Evolutionary conservation across 306 rosid genomes (phyloP), one percentile per base, ranked within the genome.

Genomic region (Cotoneaster glaucophyllus): DNA sequence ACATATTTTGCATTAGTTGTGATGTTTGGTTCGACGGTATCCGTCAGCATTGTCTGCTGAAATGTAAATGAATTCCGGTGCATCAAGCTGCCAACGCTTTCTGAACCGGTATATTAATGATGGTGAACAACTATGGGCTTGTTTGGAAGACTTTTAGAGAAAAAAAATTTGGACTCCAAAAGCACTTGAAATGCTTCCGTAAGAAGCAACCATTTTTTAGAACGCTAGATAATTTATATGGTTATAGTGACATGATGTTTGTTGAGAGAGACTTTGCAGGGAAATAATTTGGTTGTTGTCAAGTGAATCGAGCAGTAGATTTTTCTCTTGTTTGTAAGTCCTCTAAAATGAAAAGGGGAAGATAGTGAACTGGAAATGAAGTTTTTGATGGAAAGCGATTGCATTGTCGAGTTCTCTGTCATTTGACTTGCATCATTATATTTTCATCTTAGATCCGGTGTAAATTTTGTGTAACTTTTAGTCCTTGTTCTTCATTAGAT

Each of bases 401-500:
- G 17, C 65, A 71, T 57, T 22, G 66, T 8, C 4, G 11, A 18
- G 9, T 34, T 24, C 43, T 59, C 12, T 15, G 44, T 11, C 26
- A 19, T 5, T 13, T 41, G 31, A 3, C 18, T 25, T 68, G n/a
- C 28, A 68, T 15, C 44, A 15, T 14, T 61, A 21, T 11, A 22
- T 34, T 41, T 61, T 70, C 22, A 8, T 15, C 56, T 26, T 61
- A 41, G 1, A 57, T 50, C 70, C 52, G 21, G 34, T 77, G 73
- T 83, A 4, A 26, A 74, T 78, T 57, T 64, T 74, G 37, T 74
- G 29, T 10, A 64, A 26, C 13, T 50, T 56, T 13, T 10, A 12
- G 69, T 61, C 44, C 18, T 4, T 52, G 56, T 53, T 32, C 78
- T 70, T 54, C 21, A 52, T 62, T 67, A 95, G 99, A 92, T 95